Evolutionary conservation across 495 filamentous ascomycete species (phyloP).

Genomic region (Thozetella sp.): DNA sequence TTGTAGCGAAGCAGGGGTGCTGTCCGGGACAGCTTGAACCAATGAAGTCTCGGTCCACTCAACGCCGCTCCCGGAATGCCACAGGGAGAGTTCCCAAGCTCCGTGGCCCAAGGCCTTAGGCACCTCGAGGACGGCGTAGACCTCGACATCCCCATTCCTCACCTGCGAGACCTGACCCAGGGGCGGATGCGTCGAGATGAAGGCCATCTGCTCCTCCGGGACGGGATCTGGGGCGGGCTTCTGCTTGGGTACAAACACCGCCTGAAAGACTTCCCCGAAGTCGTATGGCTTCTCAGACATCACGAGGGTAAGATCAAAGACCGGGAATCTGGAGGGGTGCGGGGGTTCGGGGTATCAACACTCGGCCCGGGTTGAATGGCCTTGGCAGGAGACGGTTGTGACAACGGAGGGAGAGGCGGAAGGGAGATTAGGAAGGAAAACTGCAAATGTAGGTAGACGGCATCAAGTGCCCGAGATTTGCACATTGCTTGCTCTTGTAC

Average conservation of each 20-base stretch:
- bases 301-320: background rate
- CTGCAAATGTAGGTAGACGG: background rate
- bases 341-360: background rate
- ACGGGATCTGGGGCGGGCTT: constrained; percentile 7
- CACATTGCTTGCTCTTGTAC: background rate
- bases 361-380: too few species aligned
- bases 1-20: constrained; percentile 38
- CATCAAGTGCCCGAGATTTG: background rate
- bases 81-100: constrained; percentile 73
- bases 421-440: background rate
- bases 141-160: constrained; percentile 48
- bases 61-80: constrained; percentile 62
- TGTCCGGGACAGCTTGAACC: constrained; percentile 31
- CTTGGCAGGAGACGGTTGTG: too few species aligned
- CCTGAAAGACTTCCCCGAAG: constrained; percentile 16
- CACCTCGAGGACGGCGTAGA: constrained; percentile 75
- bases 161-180: constrained; percentile 69
- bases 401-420: background rate
- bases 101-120: constrained; percentile 54
- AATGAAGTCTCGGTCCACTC: constrained; percentile 53
- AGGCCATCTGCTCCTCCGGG: constrained; percentile 23
- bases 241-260: constrained; percentile 18
- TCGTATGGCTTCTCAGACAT: constrained; percentile 9
- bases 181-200: constrained; percentile 59
- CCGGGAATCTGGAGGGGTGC: background rate